Evolutionary conservation across 2,329 filamentous ascomycete species (phyloP).

Genomic region (Penicillium sp.): DNA sequence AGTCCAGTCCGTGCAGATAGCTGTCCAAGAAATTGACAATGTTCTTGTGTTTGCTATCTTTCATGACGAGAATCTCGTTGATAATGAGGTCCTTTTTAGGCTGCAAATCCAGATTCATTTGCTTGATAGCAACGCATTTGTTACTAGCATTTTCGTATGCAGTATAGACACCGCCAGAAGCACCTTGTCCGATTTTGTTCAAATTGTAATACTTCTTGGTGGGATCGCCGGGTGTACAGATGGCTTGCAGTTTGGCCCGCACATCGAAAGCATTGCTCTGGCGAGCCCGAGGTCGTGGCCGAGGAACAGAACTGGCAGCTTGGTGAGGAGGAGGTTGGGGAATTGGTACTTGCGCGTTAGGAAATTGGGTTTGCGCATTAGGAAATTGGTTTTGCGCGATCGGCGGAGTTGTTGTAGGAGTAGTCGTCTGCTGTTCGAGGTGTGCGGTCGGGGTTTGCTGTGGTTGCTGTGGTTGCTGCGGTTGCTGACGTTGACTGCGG

Average conservation of each 20-base stretch:
- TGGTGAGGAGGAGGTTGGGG: slow-evolving; percentile 22
- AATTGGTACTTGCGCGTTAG: slow-evolving; percentile 19
- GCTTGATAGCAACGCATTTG: slow-evolving; percentile 93
- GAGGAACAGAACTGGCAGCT: slow-evolving; percentile 53
- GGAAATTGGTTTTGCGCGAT: slow-evolving; percentile 9
- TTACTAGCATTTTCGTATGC: slow-evolving; percentile 82
- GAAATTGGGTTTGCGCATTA: slow-evolving; percentile 7
- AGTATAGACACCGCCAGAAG: slow-evolving; percentile 91
- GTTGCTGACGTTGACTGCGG: slow-evolving; percentile 66
- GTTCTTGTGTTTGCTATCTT: slow-evolving; percentile 95
- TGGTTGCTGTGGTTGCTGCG: slow-evolving; percentile 46
- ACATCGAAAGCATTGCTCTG: slow-evolving; percentile 82
- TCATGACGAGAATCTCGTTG: slow-evolving; percentile 99
- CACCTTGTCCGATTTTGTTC: slow-evolving; percentile 95
- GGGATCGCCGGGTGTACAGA: slow-evolving; percentile 87
- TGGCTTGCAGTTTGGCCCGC: slow-evolving; percentile 74
- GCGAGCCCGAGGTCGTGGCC: slow-evolving; percentile 72
- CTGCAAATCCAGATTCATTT: slow-evolving; percentile 98
- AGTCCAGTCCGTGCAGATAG: slow-evolving; percentile 80
- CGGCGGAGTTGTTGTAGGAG: slow-evolving; percentile 4
- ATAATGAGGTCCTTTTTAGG: slow-evolving; percentile 99
- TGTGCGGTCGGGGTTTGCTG: slow-evolving; percentile 59
- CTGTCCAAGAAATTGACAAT: slow-evolving; percentile 99
- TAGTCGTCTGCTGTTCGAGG: slow-evolving; percentile 37
- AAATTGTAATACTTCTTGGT: slow-evolving; percentile 81